phyloP scores from a whole-genome alignment of 257 asterid species.

The Mitragyna speciosa region DNA sequence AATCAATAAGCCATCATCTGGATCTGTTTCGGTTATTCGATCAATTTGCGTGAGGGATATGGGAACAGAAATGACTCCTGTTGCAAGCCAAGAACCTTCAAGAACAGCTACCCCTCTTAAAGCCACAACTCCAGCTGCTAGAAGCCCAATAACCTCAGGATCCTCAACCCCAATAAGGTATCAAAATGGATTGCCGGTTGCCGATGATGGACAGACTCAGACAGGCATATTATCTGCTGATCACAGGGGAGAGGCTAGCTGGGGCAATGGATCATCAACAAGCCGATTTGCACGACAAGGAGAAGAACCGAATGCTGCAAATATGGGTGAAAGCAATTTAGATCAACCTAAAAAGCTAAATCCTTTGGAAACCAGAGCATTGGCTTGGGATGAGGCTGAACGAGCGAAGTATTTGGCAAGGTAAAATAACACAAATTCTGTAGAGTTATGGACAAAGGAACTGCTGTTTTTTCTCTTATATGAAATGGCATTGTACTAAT shows the following conservation, averaged over 20 bases:
- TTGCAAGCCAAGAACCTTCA: conserved; percentile 89
- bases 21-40: conserved; percentile 50
- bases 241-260: conserved; percentile 31
- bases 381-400: conserved; percentile 95
- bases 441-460: neutral
- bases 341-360: conserved; percentile 36
- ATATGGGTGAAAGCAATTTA: conserved; percentile 13
- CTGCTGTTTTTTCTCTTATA: neutral
- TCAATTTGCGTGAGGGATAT: conserved; percentile 83
- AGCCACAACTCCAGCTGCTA: conserved; percentile 56
- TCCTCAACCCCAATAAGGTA: conserved; percentile 54
- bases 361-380: conserved; percentile 72
- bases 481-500: neutral
- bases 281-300: conserved; percentile 39
- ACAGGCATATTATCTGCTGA: conserved; percentile 27
- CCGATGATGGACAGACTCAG: conserved; percentile 34
- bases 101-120: conserved; percentile 83
- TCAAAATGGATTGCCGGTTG: conserved; percentile 31
- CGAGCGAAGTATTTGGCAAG: conserved; percentile 91
- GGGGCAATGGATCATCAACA: conserved; percentile 31
- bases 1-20: conserved; percentile 46
- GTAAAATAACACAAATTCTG: conserved; percentile 27
- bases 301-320: conserved; percentile 30
- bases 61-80: conserved; percentile 98
- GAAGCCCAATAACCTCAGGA: conserved; percentile 67